Percentiles rank a stretch among this genome's conserved stretches.
phyloP scores from a whole-genome alignment of 345 rosid genomes.

The Lumnitzera racemosa region DNA sequence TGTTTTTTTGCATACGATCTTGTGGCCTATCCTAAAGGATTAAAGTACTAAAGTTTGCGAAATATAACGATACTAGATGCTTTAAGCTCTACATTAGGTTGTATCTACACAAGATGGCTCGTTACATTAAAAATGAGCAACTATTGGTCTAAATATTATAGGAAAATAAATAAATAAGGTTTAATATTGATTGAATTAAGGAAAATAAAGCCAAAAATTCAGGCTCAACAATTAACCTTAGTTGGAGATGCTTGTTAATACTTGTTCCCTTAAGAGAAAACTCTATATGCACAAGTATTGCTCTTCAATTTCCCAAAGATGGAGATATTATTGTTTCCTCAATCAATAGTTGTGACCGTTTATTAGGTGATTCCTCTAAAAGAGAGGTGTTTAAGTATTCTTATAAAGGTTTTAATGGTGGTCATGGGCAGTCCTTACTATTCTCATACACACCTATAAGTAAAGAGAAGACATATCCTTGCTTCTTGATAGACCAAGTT shows the following conservation, averaged over 20 bases:
- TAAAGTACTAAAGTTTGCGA: too few relatives aligned
- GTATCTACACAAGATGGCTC: too few relatives aligned
- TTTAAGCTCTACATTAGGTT: too few relatives aligned
- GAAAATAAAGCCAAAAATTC: too few relatives aligned
- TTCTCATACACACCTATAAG: background rate
- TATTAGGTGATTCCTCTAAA: background rate
- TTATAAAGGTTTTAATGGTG: background rate
- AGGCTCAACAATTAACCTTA: too few relatives aligned
- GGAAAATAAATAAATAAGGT: too few relatives aligned
- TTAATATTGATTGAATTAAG: too few relatives aligned
- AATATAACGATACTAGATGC: too few relatives aligned
- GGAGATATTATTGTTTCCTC: constrained; percentile 21
- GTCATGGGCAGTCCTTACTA: background rate
- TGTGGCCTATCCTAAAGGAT: too few relatives aligned
- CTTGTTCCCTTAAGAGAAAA: constrained; percentile 7
- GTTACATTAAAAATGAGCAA: too few relatives aligned
- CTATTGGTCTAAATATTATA: too few relatives aligned
- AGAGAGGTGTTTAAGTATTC: background rate
- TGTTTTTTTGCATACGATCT: too few relatives aligned
- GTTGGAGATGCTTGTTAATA: constrained; percentile 17
- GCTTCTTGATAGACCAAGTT: background rate
- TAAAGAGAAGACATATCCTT: background rate
- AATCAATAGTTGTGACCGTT: background rate
- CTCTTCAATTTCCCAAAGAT: constrained; percentile 16
- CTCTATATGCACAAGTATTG: constrained; percentile 7